phyloP scores from a whole-genome alignment of 148 eudicot species.

The Camellia japonica region DNA sequence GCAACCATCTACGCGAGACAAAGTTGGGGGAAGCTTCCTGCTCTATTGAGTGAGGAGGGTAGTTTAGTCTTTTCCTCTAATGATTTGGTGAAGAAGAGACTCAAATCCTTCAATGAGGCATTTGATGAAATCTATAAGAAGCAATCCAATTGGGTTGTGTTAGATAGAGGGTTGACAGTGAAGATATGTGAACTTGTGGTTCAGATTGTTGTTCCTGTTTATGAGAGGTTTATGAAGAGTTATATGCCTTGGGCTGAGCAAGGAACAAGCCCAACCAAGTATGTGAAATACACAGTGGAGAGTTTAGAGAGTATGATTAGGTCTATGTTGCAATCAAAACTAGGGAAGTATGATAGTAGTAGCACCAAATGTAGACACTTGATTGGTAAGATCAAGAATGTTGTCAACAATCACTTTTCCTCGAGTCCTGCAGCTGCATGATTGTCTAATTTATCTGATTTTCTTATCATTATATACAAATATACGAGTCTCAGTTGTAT shows the following conservation, averaged over 20 bases:
- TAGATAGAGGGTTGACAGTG: conserved; percentile 49
- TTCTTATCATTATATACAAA: not conserved
- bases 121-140: conserved; percentile 53
- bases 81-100: conserved; percentile 48
- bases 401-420: conserved; percentile 47
- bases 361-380: conserved; percentile 51
- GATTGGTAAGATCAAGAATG: conserved; percentile 48
- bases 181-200: conserved; percentile 51
- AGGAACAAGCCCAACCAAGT: conserved; percentile 38
- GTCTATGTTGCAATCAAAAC: conserved; percentile 54
- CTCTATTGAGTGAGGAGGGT: conserved; percentile 48
- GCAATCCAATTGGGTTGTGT: conserved; percentile 61
- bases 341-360: conserved; percentile 26
- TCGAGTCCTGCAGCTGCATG: conserved; percentile 51
- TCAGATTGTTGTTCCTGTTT: conserved; percentile 53
- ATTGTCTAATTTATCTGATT: not conserved
- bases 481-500: not conserved
- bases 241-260: conserved; percentile 36
- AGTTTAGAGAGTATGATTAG: conserved; percentile 50
- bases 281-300: conserved; percentile 48
- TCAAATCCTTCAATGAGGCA: conserved; percentile 49
- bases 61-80: conserved; percentile 39
- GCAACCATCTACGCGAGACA: conserved; percentile 45
- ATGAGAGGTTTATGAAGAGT: conserved; percentile 45
- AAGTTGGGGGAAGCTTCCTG: conserved; percentile 68